A percentile compares a stretch with the other conserved stretches of the same genome.
These are phyloP conservation scores for Oidiodendron maius DNA, from an alignment of 495 filamentous ascomycete species.

Conservation along the genomic window DNA sequence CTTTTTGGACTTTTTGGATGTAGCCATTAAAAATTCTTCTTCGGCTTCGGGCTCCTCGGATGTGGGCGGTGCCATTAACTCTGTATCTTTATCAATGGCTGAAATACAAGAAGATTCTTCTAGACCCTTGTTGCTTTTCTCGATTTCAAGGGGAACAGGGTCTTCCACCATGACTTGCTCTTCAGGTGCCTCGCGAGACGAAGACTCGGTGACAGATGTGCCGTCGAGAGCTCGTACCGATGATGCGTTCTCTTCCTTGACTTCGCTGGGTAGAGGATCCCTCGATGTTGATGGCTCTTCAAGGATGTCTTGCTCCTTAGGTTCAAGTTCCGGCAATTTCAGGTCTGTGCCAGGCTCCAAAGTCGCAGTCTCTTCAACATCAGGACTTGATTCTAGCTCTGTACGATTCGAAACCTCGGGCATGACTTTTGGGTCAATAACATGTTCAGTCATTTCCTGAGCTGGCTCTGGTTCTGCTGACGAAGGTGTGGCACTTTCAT, in stretches of 20 bases:
- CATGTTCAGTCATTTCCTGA: neutral
- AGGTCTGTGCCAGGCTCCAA: neutral
- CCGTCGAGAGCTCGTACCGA: neutral
- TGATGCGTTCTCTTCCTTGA: neutral
- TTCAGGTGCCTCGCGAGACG: constrained; percentile 32
- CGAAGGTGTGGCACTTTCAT: neutral
- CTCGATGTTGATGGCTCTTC: neutral
- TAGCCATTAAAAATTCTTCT: constrained; percentile 8
- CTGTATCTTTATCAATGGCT: neutral
- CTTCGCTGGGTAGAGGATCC: neutral
- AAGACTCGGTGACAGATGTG: neutral
- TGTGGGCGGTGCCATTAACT: neutral
- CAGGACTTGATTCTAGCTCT: too few relatives aligned
- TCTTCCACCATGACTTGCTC: constrained; percentile 19
- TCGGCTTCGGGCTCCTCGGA: neutral
- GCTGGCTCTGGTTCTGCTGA: neutral
- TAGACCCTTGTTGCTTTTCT: neutral
- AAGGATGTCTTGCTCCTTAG: neutral
- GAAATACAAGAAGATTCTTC: neutral
- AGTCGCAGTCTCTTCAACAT: neutral
- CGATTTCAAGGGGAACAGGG: neutral
- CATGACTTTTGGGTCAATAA: neutral
- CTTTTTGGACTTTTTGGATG: constrained; percentile 24
- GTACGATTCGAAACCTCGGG: neutral
- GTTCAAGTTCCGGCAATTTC: neutral